Evolutionary conservation across 2,329 filamentous ascomycete species (phyloP), one percentile per base, ranked within the genome.

Genomic region (Fusarium penzigii): DNA sequence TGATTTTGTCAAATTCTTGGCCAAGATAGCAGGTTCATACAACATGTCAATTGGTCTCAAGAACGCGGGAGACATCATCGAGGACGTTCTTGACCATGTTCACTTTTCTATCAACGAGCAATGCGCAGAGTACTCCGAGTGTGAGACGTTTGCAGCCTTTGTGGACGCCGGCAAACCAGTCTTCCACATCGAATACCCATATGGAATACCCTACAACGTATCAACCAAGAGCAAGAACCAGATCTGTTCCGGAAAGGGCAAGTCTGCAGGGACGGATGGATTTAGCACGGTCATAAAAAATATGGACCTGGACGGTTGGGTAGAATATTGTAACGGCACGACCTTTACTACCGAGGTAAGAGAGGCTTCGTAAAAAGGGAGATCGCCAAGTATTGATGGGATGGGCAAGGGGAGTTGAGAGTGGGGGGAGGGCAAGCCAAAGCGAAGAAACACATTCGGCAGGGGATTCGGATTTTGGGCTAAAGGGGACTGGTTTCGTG

Each of bases 101-200:
- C 75, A 87, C 58, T 90, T 86, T 69, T 78, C 77, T 3, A 84
- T 90, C 57, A 87, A 88, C 66, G 87, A 90, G 70, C 79, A 88
- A 67, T 89, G 87, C 66, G 77, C 78, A 17, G 59, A 85, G 63
- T 82, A 82, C 58, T 52, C 70, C 0, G 85, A 89, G 66, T 88
- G 86, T 62, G 70, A 71, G 13, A 75, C 70, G 0, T 88, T 83
- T 61, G 68, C 70, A 2, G 69, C 77, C 1, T 89, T 89, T 62
- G 78, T 85, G 43, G 57, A 76, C 5, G 78, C 77, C 2, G 75
- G 75, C 20, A 88, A 89, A 67, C 85, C 86, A 1, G 86, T 89
- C 34, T 88, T 89, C 64, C 81, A 88, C 64, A 86, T 89, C 58
- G 87, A 89, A 70, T 89, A 89, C 61, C 84, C 84, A 1, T 72